Evolutionary conservation across 208 protist species (phyloP).

Genomic region (Acanthamoeba healyi): DNA sequence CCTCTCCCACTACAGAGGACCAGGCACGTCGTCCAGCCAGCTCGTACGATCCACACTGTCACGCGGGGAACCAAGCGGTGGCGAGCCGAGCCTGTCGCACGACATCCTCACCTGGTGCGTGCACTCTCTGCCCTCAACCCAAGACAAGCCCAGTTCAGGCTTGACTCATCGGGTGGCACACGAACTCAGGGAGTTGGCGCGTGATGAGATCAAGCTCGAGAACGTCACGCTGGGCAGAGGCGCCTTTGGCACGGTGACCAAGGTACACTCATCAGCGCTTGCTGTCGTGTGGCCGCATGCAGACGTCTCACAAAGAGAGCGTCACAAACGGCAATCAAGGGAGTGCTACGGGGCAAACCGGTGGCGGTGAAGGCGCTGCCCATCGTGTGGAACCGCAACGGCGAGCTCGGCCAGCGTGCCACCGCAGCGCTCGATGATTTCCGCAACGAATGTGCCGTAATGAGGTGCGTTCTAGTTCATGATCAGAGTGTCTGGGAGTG

Average conservation of each 20-base stretch:
- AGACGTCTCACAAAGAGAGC: no score
- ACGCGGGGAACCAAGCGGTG: background rate
- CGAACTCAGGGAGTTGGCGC: background rate
- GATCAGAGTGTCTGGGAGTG: background rate
- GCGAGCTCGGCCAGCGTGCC: background rate
- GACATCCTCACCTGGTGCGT: constrained; percentile 28
- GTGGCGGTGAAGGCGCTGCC: constrained; percentile 42
- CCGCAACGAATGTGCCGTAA: constrained; percentile 60
- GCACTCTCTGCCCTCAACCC: no score
- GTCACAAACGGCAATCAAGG: no score
- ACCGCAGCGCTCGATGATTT: constrained; percentile 10
- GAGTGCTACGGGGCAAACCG: constrained; percentile 2
- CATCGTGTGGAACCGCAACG: background rate
- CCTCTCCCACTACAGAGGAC: background rate
- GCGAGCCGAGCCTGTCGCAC: background rate
- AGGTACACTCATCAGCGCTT: background rate
- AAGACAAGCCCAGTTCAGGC: no score
- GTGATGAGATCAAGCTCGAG: background rate
- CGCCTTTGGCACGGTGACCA: constrained; percentile 23
- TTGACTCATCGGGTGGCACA: background rate
- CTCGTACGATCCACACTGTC: background rate
- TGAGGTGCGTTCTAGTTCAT: constrained; percentile 2
- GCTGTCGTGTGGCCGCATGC: background rate
- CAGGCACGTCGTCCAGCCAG: background rate
- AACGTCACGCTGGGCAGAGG: background rate